Percentiles rank a stretch among this genome's conserved stretches.
phyloP scores from a whole-genome alignment of 1,284 basidiomycete species.

The Testicularia cyperi region DNA sequence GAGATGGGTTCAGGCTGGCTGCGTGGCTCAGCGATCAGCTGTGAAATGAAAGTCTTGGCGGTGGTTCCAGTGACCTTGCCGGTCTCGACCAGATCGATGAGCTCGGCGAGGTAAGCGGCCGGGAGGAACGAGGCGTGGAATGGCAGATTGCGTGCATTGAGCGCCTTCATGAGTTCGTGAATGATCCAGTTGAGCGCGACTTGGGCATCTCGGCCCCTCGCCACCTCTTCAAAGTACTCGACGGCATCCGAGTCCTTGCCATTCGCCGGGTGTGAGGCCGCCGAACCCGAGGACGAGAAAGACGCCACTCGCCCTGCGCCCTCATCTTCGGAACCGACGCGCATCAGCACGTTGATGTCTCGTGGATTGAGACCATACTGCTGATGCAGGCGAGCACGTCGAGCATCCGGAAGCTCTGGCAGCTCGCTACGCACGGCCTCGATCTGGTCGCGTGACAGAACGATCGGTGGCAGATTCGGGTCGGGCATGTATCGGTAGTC shows the following conservation, averaged over 20 bases:
- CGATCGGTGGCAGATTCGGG: constrained; percentile 76
- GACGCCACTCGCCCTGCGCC: constrained; percentile 14
- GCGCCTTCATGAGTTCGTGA: constrained; percentile 47
- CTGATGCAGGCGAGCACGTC: constrained; percentile 67
- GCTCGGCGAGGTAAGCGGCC: constrained; percentile 70
- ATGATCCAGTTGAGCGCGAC: constrained; percentile 77
- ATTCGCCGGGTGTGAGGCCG: too few species aligned
- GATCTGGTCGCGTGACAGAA: constrained; percentile 68
- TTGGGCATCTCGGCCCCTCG: constrained; percentile 30
- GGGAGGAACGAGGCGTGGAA: constrained; percentile 39
- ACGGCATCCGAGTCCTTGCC: constrained; percentile 44
- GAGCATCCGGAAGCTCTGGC: constrained; percentile 77
- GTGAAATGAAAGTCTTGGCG: constrained; percentile 53
- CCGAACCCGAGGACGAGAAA: too few species aligned
- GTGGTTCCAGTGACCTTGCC: constrained; percentile 67
- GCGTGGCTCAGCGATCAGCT: constrained; percentile 21
- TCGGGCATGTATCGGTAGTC: constrained; percentile 99
- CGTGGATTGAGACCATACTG: constrained; percentile 68
- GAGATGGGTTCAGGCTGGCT: constrained; percentile 9
- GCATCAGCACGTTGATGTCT: constrained; percentile 55
- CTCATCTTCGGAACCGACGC: constrained; percentile 52
- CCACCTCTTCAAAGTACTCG: constrained; percentile 50
- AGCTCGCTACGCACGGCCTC: constrained; percentile 66
- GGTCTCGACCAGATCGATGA: constrained; percentile 75
- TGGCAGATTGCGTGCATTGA: constrained; percentile 35